phyloP scores from a whole-genome alignment of 257 asterid genomes.

The Lantana camara region DNA sequence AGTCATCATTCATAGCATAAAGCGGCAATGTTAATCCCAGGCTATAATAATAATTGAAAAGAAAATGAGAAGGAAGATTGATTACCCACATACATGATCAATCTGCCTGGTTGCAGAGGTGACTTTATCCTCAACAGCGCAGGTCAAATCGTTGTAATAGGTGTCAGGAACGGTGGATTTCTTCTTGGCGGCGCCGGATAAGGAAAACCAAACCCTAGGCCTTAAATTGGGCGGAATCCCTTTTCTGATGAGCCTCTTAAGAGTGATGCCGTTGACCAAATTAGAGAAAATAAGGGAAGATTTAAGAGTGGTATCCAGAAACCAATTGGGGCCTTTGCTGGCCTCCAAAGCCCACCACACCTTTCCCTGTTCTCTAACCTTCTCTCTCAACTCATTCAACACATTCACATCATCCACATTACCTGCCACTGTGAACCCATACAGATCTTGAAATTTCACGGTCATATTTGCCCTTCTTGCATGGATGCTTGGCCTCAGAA shows the following conservation, averaged over 20 bases:
- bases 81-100: constrained; percentile 88
- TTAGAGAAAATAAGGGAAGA: constrained; percentile 68
- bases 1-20: not conserved
- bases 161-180: constrained; percentile 94
- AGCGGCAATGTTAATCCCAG: not conserved
- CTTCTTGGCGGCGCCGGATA: constrained; percentile 98
- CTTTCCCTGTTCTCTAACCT: constrained; percentile 88
- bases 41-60: not conserved
- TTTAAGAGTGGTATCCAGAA: constrained; percentile 57
- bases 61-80: not conserved
- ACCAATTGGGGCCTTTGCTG: constrained; percentile 90
- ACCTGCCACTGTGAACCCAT: constrained; percentile 91
- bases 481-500: constrained; percentile 89
- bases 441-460: constrained; percentile 94
- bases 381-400: constrained; percentile 95
- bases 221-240: constrained; percentile 94
- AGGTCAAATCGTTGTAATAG: constrained; percentile 75
- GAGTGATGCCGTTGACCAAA: constrained; percentile 80
- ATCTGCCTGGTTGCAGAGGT: constrained; percentile 97
- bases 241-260: constrained; percentile 84
- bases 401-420: constrained; percentile 98
- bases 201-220: constrained; percentile 91
- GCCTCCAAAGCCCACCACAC: constrained; percentile 97
- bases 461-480: constrained; percentile 88
- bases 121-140: constrained; percentile 76